These are phyloP conservation scores for Teunomyces lycoperdinae DNA, from an alignment of 805 yeast species.

Conservation along the genomic window DNA sequence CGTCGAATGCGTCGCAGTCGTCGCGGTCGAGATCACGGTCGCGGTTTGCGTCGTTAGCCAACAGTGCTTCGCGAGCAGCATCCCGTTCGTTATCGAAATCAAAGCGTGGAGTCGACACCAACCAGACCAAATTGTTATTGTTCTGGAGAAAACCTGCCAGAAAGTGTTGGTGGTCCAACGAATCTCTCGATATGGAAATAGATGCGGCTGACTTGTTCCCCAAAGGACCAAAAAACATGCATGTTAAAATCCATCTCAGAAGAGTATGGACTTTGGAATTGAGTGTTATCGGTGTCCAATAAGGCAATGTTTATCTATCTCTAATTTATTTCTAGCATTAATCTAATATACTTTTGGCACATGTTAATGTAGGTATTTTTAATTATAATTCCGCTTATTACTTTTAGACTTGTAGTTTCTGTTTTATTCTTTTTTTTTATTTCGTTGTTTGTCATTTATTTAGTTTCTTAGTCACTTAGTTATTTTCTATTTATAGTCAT, in stretches of 20 bases:
- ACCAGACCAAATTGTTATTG: conserved; percentile 62
- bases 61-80: conserved; percentile 52
- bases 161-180: conserved; percentile 96
- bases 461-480: too few relatives aligned
- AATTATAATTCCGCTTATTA: too few relatives aligned
- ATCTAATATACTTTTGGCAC: conserved; percentile 1
- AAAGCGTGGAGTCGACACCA: conserved; percentile 36
- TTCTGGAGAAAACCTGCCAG: conserved; percentile 99
- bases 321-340: not conserved
- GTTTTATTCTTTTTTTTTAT: too few relatives aligned
- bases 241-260: conserved; percentile 75
- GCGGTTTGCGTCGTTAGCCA: conserved; percentile 59
- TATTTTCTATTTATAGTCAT: too few relatives aligned
- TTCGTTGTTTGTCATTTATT: too few relatives aligned
- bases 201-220: conserved; percentile 20
- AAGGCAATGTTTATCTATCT: conserved; percentile 5
- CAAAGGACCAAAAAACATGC: conserved; percentile 21
- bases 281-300: conserved; percentile 82
- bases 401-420: too few relatives aligned
- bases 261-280: conserved; percentile 97
- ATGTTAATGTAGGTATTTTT: not conserved
- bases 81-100: conserved; percentile 58
- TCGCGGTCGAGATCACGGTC: conserved; percentile 45
- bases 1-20: conserved; percentile 35
- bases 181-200: conserved; percentile 46